Percentiles rank a stretch among this genome's conserved stretches.
Evolutionary conservation across 768 basidiomycete genomes (phyloP).

Genomic region (Stropharia rugosoannulata): DNA sequence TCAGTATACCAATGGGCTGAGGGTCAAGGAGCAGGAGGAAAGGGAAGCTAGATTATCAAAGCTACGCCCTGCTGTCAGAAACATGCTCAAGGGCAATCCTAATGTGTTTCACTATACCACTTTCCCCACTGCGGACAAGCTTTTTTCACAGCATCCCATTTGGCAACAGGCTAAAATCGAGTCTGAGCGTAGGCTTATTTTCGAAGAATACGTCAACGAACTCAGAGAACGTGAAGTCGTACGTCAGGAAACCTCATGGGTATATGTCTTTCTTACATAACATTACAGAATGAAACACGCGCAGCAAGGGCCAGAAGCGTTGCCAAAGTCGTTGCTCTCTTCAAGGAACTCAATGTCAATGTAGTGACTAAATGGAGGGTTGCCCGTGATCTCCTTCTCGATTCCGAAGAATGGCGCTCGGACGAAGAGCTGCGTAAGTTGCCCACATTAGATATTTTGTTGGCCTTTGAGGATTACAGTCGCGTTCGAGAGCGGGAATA

Average conservation of each 20-base stretch:
- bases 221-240: constrained; percentile 90
- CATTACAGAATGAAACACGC: constrained; percentile 70
- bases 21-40: constrained; percentile 84
- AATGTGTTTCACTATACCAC: constrained; percentile 92
- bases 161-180: constrained; percentile 89
- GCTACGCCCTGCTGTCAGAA: constrained; percentile 81
- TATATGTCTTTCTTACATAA: constrained; percentile 5
- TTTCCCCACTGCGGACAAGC: constrained; percentile 83
- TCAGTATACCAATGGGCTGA: constrained; percentile 77
- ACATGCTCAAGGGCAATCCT: constrained; percentile 84
- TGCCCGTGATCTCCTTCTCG: constrained; percentile 73
- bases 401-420: constrained; percentile 75
- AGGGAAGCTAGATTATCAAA: constrained; percentile 80
- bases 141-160: constrained; percentile 84
- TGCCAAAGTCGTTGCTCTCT: constrained; percentile 77
- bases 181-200: constrained; percentile 82
- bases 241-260: constrained; percentile 28
- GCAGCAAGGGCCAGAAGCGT: constrained; percentile 78
- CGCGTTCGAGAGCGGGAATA: constrained; percentile 88
- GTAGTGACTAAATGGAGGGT: constrained; percentile 93
- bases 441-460: constrained; percentile 88
- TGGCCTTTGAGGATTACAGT: constrained; percentile 94
- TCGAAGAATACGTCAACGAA: constrained; percentile 89
- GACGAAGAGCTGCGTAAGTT: constrained; percentile 80
- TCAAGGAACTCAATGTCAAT: constrained; percentile 87